A percentile compares a stretch with the other conserved stretches of the same genome.
Evolutionary conservation across 352 stramenopile genomes (phyloP).

Genomic region (Aphanomyces invadans): DNA sequence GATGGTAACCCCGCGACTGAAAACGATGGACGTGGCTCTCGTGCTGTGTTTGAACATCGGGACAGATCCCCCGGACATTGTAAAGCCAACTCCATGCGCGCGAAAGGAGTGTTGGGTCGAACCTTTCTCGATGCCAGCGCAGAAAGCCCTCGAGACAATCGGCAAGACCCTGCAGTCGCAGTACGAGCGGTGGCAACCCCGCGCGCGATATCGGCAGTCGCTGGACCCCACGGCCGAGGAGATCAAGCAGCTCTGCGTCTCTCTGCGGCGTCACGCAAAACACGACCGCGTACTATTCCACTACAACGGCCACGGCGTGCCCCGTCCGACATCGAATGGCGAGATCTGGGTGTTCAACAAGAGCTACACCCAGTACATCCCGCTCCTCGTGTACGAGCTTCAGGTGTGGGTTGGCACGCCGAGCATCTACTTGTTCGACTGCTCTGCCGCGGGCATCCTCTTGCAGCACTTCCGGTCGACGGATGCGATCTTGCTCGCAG

Average conservation of each 20-base stretch:
- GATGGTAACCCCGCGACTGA: constrained; percentile 78
- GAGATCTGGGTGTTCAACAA: constrained; percentile 99
- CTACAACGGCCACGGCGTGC: constrained; percentile 99
- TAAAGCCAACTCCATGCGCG: constrained; percentile 93
- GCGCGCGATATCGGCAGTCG: constrained; percentile 89
- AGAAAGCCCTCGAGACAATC: constrained; percentile 96
- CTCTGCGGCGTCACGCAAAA: constrained; percentile 87
- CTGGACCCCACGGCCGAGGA: constrained; percentile 97
- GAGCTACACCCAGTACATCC: constrained; percentile 99
- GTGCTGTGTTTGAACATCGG: constrained; percentile 97
- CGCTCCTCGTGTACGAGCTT: constrained; percentile 94
- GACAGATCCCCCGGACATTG: constrained; percentile 96
- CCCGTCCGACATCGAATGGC: constrained; percentile 92
- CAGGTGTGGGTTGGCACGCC: constrained; percentile 90
- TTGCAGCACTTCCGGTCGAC: constrained; percentile 90
- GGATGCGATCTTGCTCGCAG: constrained; percentile 96
- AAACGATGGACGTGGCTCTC: constrained; percentile 91
- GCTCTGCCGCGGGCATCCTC: constrained; percentile 91
- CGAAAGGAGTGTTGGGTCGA: constrained; percentile 98
- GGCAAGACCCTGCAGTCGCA: constrained; percentile 91
- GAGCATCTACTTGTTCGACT: constrained; percentile 98
- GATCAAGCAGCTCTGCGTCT: constrained; percentile 89
- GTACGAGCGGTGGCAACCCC: constrained; percentile 94
- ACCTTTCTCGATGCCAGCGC: constrained; percentile 87
- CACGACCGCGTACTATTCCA: constrained; percentile 96